Conservation (phyloP, 441 rosid species). For the Pelargonium cotyledonis region DNA sequence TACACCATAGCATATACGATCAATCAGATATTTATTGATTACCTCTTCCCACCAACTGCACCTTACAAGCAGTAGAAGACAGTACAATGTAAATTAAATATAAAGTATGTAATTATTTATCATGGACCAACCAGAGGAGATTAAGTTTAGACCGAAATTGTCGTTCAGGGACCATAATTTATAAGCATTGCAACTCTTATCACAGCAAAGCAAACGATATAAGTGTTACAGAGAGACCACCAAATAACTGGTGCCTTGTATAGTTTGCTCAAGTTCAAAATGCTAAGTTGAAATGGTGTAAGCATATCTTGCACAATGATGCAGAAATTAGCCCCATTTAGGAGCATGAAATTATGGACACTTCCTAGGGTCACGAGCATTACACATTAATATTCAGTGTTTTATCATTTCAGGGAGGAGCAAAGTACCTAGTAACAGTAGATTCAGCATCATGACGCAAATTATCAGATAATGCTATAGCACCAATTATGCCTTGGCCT, state of each 20-base stretch:
- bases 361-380: not conserved
- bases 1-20: not conserved
- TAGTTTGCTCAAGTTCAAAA: not conserved
- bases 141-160: not conserved
- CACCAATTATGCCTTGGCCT: constrained; percentile 87
- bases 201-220: not conserved
- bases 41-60: not conserved
- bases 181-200: not conserved
- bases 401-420: constrained; percentile 5
- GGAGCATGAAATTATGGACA: constrained; percentile 2
- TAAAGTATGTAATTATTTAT: not conserved
- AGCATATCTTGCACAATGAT: not conserved
- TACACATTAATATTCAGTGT: not conserved
- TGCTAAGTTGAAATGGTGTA: not conserved
- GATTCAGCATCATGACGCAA: constrained; percentile 72
- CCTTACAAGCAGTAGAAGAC: not conserved
- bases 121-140: not conserved
- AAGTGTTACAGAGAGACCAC: not conserved
- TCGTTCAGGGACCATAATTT: not conserved
- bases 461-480: constrained; percentile 69
- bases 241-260: not conserved
- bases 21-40: not conserved
- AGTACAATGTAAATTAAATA: not conserved
- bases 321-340: not conserved
- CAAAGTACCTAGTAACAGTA: constrained; percentile 58